Percentiles rank a stretch among this genome's conserved stretches.
These are phyloP conservation scores for Trichophyton equinum DNA, from an alignment of 2,329 filamentous ascomycete genomes.

Conservation along the genomic window DNA sequence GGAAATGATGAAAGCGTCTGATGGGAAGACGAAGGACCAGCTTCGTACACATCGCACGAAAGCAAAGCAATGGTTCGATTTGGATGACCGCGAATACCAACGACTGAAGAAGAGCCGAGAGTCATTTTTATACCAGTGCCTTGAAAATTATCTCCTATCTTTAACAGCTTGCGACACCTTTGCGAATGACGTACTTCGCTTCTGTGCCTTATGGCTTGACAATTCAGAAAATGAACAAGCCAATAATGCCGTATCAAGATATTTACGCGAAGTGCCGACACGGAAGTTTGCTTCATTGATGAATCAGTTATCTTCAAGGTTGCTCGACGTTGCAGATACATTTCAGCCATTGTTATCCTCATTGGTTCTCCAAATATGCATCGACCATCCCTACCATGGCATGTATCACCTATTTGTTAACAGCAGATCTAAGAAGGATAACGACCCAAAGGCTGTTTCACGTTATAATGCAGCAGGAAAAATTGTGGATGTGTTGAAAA, in stretches of 20 bases:
- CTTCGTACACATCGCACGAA: slow-evolving; percentile 53
- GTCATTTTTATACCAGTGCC: slow-evolving; percentile 72
- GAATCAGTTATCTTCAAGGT: slow-evolving; percentile 90
- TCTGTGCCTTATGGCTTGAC: slow-evolving; percentile 89
- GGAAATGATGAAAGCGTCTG: slow-evolving; percentile 40
- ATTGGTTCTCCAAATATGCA: slow-evolving; percentile 71
- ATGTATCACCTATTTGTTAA: slow-evolving; percentile 95
- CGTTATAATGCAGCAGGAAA: slow-evolving; percentile 60
- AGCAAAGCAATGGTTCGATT: slow-evolving; percentile 76
- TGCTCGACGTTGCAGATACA: slow-evolving; percentile 54
- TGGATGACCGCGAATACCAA: slow-evolving; percentile 77
- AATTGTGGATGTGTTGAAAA: slow-evolving; percentile 50
- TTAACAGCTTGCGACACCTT: slow-evolving; percentile 75
- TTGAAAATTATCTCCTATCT: slow-evolving; percentile 86
- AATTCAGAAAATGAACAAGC: slow-evolving; percentile 62
- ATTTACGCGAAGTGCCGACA: slow-evolving; percentile 65
- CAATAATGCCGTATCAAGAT: slow-evolving; percentile 60
- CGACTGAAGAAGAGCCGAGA: slow-evolving; percentile 63
- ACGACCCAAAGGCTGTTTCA: slow-evolving; percentile 62
- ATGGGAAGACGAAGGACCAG: slow-evolving; percentile 42
- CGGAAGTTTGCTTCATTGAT: slow-evolving; percentile 85
- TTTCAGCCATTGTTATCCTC: slow-evolving; percentile 68
- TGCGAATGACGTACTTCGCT: slow-evolving; percentile 79
- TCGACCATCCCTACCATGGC: slow-evolving; percentile 88
- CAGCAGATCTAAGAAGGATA: slow-evolving; percentile 51